phyloP scores from a whole-genome alignment of 495 filamentous ascomycete species.

The Aspergillus ostianus region DNA sequence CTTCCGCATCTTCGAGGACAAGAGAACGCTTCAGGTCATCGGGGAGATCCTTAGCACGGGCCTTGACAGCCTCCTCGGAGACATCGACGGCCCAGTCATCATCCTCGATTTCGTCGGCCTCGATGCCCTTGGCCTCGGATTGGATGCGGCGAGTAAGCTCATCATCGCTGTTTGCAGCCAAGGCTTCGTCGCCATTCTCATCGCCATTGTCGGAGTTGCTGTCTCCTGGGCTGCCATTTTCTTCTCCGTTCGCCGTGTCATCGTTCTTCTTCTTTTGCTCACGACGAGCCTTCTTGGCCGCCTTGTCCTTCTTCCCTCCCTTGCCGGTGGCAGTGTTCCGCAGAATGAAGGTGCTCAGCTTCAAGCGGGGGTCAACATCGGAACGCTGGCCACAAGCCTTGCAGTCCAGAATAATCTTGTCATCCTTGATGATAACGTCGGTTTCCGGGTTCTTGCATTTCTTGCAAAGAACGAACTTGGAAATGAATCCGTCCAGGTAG shows the following conservation, averaged over 20 bases:
- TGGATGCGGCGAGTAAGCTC: slow-evolving; percentile 89
- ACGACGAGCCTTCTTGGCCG: slow-evolving; percentile 77
- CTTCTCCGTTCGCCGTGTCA: slow-evolving; percentile 59
- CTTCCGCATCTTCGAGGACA: slow-evolving; percentile 79
- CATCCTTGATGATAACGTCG: slow-evolving; percentile 90
- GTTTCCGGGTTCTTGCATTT: slow-evolving; percentile 99
- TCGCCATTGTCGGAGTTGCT: slow-evolving; percentile 67
- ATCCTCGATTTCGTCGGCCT: slow-evolving; percentile 65
- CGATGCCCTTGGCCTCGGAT: slow-evolving; percentile 73
- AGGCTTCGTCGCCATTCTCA: slow-evolving; percentile 66
- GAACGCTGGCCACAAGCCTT: slow-evolving; percentile 95
- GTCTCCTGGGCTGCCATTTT: slow-evolving; percentile 66
- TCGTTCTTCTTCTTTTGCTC: slow-evolving; percentile 66
- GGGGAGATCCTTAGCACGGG: slow-evolving; percentile 86
- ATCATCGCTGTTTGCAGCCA: slow-evolving; percentile 85
- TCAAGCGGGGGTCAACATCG: slow-evolving; percentile 87
- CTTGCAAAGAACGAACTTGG: slow-evolving; percentile 97
- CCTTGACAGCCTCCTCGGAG: slow-evolving; percentile 90
- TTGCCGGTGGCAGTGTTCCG: slow-evolving; percentile 82
- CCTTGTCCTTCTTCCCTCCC: slow-evolving; percentile 93
- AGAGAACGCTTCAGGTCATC: slow-evolving; percentile 88
- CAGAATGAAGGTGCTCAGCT: slow-evolving; percentile 95
- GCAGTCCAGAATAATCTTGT: slow-evolving; percentile 88
- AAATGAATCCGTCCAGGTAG: slow-evolving; percentile 96
- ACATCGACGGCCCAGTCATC: slow-evolving; percentile 94